Evolutionary conservation across 73 alveolate genomes (phyloP).

Genomic region (Blepharisma japonicum): DNA sequence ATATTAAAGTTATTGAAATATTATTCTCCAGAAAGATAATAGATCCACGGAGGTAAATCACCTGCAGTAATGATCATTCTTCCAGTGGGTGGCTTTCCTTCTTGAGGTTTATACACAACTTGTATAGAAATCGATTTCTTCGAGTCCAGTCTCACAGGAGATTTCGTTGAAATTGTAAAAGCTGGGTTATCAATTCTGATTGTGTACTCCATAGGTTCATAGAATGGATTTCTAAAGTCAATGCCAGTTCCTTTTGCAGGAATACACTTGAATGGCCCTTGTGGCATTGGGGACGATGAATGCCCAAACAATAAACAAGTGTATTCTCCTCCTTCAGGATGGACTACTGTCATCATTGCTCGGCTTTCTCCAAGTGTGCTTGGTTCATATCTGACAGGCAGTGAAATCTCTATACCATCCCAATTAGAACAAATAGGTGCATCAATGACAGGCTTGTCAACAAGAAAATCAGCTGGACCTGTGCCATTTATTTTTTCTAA

Average conservation of each 20-base stretch:
- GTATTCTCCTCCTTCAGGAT: constrained; percentile 97
- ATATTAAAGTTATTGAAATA: background rate
- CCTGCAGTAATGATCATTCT: constrained; percentile 84
- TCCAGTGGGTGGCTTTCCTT: constrained; percentile 80
- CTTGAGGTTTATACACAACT: constrained; percentile 76
- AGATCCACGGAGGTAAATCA: constrained; percentile 91
- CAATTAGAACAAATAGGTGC: background rate
- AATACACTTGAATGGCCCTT: constrained; percentile 95
- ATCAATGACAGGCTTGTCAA: constrained; percentile 24
- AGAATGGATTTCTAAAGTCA: constrained; percentile 96
- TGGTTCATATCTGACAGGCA: constrained; percentile 95
- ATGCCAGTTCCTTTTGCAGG: constrained; percentile 94
- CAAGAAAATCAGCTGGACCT: constrained; percentile 23
- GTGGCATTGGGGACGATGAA: constrained; percentile 96
- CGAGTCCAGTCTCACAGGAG: constrained; percentile 88
- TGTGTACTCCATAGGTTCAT: constrained; percentile 92
- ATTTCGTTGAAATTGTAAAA: constrained; percentile 92
- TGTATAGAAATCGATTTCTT: constrained; percentile 73
- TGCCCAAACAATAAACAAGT: constrained; percentile 92
- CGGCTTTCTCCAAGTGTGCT: constrained; percentile 86
- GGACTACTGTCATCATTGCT: constrained; percentile 86
- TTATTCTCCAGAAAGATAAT: constrained; percentile 69
- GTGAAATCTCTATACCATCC: constrained; percentile 92
- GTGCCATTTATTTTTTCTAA: constrained; percentile 65
- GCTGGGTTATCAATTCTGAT: constrained; percentile 96